phyloP scores from a whole-genome alignment of 371 early-diverging fungal genomes.

The Fennellomyces sp. region DNA sequence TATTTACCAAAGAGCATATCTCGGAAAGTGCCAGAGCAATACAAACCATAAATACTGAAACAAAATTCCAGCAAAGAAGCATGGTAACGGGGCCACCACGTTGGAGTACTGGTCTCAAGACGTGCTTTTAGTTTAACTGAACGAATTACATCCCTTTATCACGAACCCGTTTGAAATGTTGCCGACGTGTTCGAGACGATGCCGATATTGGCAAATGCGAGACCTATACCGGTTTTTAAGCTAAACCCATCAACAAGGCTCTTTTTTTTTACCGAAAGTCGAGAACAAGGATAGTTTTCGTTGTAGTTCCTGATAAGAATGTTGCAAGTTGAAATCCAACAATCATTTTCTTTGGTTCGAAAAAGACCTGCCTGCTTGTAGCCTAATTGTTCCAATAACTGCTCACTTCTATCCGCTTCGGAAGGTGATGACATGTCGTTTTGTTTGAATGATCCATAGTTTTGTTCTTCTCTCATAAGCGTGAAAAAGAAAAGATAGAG shows the following conservation, averaged over 20 bases:
- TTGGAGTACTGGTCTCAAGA: slow-evolving; percentile 25
- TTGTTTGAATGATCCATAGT: neutral
- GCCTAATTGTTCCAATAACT: slow-evolving; percentile 23
- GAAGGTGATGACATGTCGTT: neutral
- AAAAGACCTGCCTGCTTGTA: slow-evolving; percentile 28
- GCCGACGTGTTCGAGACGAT: slow-evolving; percentile 47
- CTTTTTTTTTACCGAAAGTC: slow-evolving; percentile 37
- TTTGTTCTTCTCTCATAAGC: neutral
- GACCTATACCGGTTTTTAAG: slow-evolving; percentile 18
- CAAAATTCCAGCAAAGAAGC: slow-evolving; percentile 62
- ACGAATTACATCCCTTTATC: neutral
- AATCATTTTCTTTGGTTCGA: neutral
- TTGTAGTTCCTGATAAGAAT: slow-evolving; percentile 25
- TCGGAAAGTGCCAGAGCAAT: slow-evolving; percentile 72
- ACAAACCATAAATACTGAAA: slow-evolving; percentile 62
- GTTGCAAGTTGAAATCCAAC: neutral
- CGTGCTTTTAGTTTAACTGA: neutral
- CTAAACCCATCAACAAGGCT: neutral
- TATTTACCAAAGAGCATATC: slow-evolving; percentile 59
- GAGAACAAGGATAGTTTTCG: slow-evolving; percentile 42
- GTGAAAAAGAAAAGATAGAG: neutral
- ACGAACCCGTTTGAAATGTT: slow-evolving; percentile 45
- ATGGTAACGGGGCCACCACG: slow-evolving; percentile 48
- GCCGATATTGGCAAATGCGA: slow-evolving; percentile 51
- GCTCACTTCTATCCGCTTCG: neutral